Evolutionary conservation across 208 protist species (phyloP).

Genomic region (Vickermania ingenoplastis): DNA sequence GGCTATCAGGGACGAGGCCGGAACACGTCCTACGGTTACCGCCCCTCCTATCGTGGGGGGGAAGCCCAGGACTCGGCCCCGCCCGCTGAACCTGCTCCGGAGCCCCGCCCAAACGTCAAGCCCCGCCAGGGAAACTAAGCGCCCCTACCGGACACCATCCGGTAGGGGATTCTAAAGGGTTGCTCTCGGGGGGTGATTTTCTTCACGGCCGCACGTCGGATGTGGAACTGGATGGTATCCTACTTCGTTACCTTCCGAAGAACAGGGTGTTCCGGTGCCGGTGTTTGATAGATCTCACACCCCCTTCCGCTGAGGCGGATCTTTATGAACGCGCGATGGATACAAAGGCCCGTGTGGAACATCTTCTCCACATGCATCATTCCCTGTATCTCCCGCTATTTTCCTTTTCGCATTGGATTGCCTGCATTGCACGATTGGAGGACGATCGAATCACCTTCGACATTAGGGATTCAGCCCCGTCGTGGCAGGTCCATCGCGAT

Average conservation of each 20-base stretch:
- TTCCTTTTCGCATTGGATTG: neutral
- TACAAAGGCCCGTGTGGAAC: neutral
- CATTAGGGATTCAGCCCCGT: constrained; percentile 1
- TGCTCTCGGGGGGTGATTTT: neutral
- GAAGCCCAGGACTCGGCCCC: constrained; percentile 1
- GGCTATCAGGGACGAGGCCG: neutral
- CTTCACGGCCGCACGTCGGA: constrained; percentile 1
- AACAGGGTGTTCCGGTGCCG: neutral
- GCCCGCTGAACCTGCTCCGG: neutral
- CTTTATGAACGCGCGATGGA: neutral
- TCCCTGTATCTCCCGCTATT: neutral
- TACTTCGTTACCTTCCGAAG: constrained; percentile 1
- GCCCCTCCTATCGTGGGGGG: neutral
- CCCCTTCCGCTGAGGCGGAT: constrained; percentile 1
- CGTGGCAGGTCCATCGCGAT: constrained; percentile 1
- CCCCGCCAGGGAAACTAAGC: neutral
- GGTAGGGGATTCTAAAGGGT: neutral
- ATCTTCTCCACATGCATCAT: neutral
- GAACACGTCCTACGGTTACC: constrained; percentile 1
- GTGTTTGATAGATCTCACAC: neutral
- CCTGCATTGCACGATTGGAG: neutral
- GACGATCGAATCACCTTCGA: neutral
- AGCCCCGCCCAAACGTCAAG: neutral
- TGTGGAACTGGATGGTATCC: neutral
- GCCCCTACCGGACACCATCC: neutral